Base-by-base conservation (phyloP, 345 rosid genomes). In the Salix dunnii region DNA sequence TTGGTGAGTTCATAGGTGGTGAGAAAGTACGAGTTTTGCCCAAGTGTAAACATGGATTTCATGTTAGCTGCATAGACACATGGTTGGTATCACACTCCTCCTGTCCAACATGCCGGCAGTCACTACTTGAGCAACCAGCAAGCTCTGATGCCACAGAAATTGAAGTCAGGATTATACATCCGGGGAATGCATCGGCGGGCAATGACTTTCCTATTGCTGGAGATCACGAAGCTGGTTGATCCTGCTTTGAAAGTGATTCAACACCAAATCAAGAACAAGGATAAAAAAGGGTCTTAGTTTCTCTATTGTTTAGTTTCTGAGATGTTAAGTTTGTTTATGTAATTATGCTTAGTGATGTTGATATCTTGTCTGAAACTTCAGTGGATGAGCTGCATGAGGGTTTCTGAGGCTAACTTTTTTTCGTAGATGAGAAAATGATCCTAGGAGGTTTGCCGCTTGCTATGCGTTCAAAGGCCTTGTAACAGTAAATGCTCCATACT, bases 21-120 rank as follows among this genome's bases (percentile, higher is more conserved):
- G 82, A 79, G 33, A 79, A 79, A 74, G 78, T 79, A 5, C 42
- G 82, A 53, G 75, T 79, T 21, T 23, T 79, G 71, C 82, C 82
- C 5, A 70, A 31, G 25, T 79, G 82, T 36, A 58, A 18, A 60
- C 82, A 79, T 49, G 78, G 82, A 3, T 79, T 79, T 28, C 82
- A 79, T 70, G 82, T 79, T 9, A 42, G 75, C 7, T 79, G 82
- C 63, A 79, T 79, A 48, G 82, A 79, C 62, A 74, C 74, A 2
- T 79, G 82, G 82, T 69, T 79, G 63, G 43, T 58, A 16, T 70
- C 78, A 7, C 82, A 74, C 49, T 79, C 82, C 20, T 79, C 82
- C 7, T 79, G 82, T 53, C 82, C 82, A 6, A 79, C 78, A 25
- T 79, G 82, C 67, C 51, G 82, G 68, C 82, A 63, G 13, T 79